Evolutionary conservation across 129 eudicot genomes (phyloP).

Genomic region (Escallonia rubra): DNA sequence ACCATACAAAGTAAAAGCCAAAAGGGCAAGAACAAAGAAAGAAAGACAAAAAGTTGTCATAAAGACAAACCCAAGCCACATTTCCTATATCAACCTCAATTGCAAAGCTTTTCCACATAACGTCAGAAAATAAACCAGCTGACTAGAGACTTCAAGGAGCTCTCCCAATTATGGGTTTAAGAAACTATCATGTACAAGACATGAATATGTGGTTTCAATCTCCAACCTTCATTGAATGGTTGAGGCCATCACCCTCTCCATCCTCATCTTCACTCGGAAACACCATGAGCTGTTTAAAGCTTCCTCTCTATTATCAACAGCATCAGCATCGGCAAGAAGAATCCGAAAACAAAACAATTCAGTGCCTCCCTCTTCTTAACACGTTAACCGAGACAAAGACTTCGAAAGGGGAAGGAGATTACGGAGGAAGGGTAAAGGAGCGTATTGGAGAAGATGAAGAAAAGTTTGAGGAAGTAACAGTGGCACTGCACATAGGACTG

Average conservation of each 20-base stretch:
- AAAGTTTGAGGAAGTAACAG: conserved; percentile 37
- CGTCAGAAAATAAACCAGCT: conserved; percentile 34
- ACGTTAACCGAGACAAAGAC: conserved; percentile 31
- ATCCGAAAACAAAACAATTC: conserved; percentile 28
- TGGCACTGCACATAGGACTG: conserved; percentile 78
- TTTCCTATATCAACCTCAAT: conserved; percentile 29
- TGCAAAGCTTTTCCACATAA: conserved; percentile 35
- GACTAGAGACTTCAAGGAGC: conserved; percentile 3
- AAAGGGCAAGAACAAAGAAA: not conserved
- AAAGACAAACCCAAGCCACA: conserved; percentile 38
- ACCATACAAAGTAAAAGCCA: not conserved
- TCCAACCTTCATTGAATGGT: conserved; percentile 75
- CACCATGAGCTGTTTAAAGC: conserved; percentile 46
- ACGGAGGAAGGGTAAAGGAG: not conserved
- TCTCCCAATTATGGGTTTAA: conserved; percentile 25
- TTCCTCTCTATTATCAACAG: conserved; percentile 29
- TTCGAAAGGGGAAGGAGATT: conserved; percentile 22
- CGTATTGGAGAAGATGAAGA: conserved; percentile 31
- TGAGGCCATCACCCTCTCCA: conserved; percentile 43
- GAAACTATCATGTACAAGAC: conserved; percentile 31
- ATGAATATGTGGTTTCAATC: conserved; percentile 48
- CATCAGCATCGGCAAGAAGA: conserved; percentile 28
- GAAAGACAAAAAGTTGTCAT: conserved; percentile 13
- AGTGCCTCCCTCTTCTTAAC: conserved; percentile 72
- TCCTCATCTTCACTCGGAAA: conserved; percentile 25